Percentiles rank a stretch among this genome's conserved stretches.
Evolutionary conservation across 1,139 yeast species (phyloP).

Genomic region (Arxiozyma heterogenica): DNA sequence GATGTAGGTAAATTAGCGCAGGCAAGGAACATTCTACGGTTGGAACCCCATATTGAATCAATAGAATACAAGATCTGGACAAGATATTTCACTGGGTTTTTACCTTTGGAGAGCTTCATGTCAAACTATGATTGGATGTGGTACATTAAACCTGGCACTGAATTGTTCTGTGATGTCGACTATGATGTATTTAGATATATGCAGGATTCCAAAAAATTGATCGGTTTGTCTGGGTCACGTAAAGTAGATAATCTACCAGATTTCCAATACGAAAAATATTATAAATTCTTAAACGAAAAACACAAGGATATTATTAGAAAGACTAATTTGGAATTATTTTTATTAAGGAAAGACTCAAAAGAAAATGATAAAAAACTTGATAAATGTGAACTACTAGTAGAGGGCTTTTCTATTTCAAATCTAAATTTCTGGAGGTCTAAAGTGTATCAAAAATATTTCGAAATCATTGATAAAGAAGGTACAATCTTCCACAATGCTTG

Average conservation of each 20-base stretch:
- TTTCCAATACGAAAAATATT: constrained; percentile 67
- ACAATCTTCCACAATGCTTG: constrained; percentile 86
- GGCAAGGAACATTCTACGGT: constrained; percentile 42
- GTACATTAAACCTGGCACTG: constrained; percentile 87
- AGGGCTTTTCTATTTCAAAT: constrained; percentile 65
- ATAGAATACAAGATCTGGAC: constrained; percentile 76
- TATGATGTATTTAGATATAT: constrained; percentile 75
- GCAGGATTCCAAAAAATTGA: constrained; percentile 62
- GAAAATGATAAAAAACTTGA: constrained; percentile 60
- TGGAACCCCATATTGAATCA: constrained; percentile 54
- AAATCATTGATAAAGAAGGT: constrained; percentile 63
- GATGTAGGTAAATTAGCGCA: constrained; percentile 49
- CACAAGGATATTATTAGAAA: constrained; percentile 1
- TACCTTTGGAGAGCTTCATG: constrained; percentile 66
- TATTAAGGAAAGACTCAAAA: constrained; percentile 54
- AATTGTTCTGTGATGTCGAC: constrained; percentile 66
- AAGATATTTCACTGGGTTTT: constrained; percentile 81
- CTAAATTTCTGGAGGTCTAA: constrained; percentile 65
- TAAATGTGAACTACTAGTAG: constrained; percentile 28
- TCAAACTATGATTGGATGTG: constrained; percentile 75
- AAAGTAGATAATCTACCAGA: constrained; percentile 66
- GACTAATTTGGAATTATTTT: constrained; percentile 56
- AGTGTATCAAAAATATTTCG: constrained; percentile 59
- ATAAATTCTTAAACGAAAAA: constrained; percentile 42
- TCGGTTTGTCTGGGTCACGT: constrained; percentile 74